A percentile compares a stretch with the other conserved stretches of the same genome.
Conservation (phyloP, 2,329 filamentous ascomycete species). For the Huntiella decipiens region DNA sequence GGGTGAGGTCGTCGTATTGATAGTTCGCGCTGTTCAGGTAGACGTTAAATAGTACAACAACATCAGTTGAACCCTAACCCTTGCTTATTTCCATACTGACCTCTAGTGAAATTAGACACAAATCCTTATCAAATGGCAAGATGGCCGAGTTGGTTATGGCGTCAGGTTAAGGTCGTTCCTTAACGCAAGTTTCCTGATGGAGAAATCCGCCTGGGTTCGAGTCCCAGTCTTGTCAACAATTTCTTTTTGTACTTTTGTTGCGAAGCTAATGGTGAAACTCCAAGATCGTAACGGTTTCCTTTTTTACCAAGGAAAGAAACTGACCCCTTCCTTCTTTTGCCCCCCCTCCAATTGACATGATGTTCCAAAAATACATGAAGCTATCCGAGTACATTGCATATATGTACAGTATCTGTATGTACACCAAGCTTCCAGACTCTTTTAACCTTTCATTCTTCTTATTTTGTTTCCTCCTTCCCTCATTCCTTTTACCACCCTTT, state of each 20-base stretch:
- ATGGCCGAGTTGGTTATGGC: slow-evolving; percentile 21
- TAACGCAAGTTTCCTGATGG: slow-evolving; percentile 11
- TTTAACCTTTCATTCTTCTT: neutral
- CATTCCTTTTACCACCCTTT: neutral
- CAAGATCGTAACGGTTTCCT: neutral
- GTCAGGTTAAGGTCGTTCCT: slow-evolving; percentile 19
- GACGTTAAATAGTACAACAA: too few species aligned
- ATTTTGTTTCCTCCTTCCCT: neutral
- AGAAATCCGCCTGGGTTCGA: slow-evolving; percentile 11
- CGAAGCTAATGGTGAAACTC: neutral
- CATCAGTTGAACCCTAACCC: too few species aligned
- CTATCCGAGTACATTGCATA: too few species aligned
- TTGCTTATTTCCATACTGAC: too few species aligned
- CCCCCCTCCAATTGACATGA: too few species aligned
- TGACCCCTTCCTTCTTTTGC: too few species aligned
- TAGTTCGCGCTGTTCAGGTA: too few species aligned
- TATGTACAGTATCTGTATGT: too few species aligned
- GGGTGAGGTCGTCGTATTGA: too few species aligned
- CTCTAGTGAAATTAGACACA: too few species aligned
- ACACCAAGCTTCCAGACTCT: neutral
- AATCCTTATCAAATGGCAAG: slow-evolving; percentile 11
- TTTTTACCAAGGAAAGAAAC: too few species aligned
- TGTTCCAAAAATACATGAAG: too few species aligned
- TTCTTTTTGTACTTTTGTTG: neutral
- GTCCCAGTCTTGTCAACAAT: slow-evolving; percentile 10